Conservation (phyloP, 2,329 filamentous ascomycete species). For the Colletotrichum kahawae region DNA sequence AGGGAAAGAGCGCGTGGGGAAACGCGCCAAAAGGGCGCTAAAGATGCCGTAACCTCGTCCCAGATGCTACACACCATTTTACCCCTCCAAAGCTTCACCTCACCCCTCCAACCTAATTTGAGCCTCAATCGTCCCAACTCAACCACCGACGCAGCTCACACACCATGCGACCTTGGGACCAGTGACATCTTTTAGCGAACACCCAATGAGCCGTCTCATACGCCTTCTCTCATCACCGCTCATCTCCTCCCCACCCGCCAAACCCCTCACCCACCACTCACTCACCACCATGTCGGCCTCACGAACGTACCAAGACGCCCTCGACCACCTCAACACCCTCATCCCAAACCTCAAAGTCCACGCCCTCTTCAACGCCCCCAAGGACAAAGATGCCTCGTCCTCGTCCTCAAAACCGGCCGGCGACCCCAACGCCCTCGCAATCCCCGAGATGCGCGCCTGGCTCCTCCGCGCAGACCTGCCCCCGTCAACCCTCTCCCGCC, state of each 20-base stretch:
- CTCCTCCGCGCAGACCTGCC: constrained; percentile 76
- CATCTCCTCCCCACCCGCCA: not conserved
- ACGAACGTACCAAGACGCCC: constrained; percentile 19
- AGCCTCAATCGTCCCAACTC: not conserved
- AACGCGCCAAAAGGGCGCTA: not conserved
- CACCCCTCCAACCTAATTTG: not conserved
- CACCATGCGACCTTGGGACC: not conserved
- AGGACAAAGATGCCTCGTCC: not conserved
- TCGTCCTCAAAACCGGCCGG: not conserved
- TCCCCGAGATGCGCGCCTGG: constrained; percentile 82
- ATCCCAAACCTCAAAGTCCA: constrained; percentile 22
- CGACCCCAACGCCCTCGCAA: constrained; percentile 43
- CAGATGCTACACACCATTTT: not conserved
- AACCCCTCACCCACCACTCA: not conserved
- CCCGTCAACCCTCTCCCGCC: constrained; percentile 45
- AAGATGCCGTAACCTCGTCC: not conserved
- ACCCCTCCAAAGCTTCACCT: not conserved
- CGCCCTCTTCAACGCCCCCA: constrained; percentile 15
- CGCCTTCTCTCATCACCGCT: not conserved
- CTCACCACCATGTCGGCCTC: constrained; percentile 4
- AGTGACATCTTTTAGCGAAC: not conserved
- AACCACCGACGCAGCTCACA: not conserved
- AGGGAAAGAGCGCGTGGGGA: not conserved
- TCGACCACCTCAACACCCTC: constrained; percentile 20
- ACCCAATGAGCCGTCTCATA: not conserved